These are phyloP conservation scores for Cinchona pubescens DNA, from an alignment of 257 asterid genomes.

Conservation along the genomic window DNA sequence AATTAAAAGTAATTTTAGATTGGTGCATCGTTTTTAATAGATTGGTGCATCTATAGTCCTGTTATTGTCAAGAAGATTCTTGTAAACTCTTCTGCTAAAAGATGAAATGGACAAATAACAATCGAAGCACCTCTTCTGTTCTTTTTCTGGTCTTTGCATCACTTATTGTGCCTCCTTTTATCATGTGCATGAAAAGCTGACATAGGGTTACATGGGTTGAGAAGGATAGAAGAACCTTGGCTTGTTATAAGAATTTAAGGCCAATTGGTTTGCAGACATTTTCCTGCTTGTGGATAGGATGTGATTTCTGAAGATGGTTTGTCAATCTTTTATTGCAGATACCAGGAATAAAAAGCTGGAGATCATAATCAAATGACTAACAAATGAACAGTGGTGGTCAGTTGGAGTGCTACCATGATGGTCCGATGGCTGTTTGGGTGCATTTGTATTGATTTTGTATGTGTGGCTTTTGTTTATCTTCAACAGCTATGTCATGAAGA, in stretches of 20 bases:
- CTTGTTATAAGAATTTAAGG: no score
- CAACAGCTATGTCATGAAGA: not conserved
- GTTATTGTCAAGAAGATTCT: not conserved
- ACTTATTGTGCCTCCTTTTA: not conserved
- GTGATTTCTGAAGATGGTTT: not conserved
- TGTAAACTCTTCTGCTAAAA: not conserved
- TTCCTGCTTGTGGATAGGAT: not conserved
- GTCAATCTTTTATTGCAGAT: constrained; percentile 14
- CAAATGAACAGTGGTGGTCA: no score
- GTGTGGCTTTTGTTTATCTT: not conserved
- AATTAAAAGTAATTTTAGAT: not conserved
- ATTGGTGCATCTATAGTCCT: no score
- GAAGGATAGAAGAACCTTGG: not conserved
- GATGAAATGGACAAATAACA: not conserved
- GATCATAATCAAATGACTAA: not conserved
- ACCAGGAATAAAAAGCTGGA: constrained; percentile 7
- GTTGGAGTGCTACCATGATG: not conserved
- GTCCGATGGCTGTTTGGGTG: not conserved
- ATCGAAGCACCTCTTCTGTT: not conserved
- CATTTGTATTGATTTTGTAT: not conserved
- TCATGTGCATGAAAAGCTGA: not conserved
- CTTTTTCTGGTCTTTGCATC: not conserved
- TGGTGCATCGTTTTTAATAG: not conserved
- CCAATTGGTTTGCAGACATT: not conserved
- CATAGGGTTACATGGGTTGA: not conserved